phyloP scores from a whole-genome alignment of 495 filamentous ascomycete species.

The Penicillium bovifimosum region DNA sequence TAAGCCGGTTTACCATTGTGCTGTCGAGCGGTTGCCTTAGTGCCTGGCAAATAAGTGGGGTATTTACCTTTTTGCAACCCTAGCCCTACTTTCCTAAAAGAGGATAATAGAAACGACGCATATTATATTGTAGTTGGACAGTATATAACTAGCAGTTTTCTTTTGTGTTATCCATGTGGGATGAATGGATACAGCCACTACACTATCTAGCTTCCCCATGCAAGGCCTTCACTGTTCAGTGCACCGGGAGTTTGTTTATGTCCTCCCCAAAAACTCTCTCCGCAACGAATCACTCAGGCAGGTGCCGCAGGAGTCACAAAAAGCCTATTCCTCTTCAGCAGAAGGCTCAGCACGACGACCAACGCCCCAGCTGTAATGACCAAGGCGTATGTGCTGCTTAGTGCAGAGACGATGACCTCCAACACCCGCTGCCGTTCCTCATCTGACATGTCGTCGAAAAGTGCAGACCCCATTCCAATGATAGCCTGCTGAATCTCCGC shows the following conservation, averaged over 20 bases:
- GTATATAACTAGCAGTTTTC: too few species aligned
- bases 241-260: background rate
- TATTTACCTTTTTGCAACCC: too few species aligned
- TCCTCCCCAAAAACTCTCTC: background rate
- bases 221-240: background rate
- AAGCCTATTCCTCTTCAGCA: constrained; percentile 38
- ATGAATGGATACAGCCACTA: too few species aligned
- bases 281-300: background rate
- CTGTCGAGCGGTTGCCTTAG: too few species aligned
- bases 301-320: background rate
- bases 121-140: too few species aligned
- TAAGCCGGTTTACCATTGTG: too few species aligned
- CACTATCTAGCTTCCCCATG: background rate
- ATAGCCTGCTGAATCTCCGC: constrained; percentile 42
- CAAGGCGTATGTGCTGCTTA: constrained; percentile 47
- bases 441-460: constrained; percentile 33
- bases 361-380: constrained; percentile 45
- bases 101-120: too few species aligned
- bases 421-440: constrained; percentile 34
- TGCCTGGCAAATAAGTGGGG: too few species aligned
- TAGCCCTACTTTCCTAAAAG: too few species aligned
- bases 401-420: constrained; percentile 45
- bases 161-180: too few species aligned
- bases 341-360: constrained; percentile 36
- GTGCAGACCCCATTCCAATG: constrained; percentile 38